Evolutionary conservation across 306 rosid genomes (phyloP).

Genomic region (Vigna unguiculata): DNA sequence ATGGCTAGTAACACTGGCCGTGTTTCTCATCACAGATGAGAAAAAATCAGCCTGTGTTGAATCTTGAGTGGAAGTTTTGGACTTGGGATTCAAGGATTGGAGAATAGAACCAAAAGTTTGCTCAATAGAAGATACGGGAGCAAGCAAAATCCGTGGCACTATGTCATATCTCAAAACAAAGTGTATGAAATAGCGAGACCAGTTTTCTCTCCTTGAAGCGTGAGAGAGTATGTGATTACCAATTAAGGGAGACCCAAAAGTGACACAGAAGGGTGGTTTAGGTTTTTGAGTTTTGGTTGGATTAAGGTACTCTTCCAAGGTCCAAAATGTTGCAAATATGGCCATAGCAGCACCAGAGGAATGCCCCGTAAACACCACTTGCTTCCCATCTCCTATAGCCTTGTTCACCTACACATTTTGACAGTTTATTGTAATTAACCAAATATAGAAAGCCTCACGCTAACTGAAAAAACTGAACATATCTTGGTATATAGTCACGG

Average conservation of each 20-base stretch:
- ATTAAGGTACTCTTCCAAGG: constrained; percentile 51
- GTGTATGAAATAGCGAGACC: constrained; percentile 70
- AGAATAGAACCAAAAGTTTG: constrained; percentile 41
- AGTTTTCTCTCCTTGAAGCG: constrained; percentile 76
- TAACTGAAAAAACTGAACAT: background rate
- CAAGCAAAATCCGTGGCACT: constrained; percentile 69
- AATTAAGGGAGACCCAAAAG: constrained; percentile 85
- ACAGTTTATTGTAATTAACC: constrained; percentile 41
- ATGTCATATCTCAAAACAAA: constrained; percentile 70
- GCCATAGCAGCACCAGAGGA: constrained; percentile 75
- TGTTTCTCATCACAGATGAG: constrained; percentile 58
- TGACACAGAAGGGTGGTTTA: constrained; percentile 55
- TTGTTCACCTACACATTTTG: constrained; percentile 56
- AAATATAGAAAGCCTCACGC: constrained; percentile 51
- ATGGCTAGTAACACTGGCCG: constrained; percentile 61
- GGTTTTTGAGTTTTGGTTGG: background rate
- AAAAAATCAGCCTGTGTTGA: constrained; percentile 39
- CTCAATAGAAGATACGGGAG: constrained; percentile 62
- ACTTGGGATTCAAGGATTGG: constrained; percentile 39
- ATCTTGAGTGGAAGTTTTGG: background rate
- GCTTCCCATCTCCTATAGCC: constrained; percentile 44
- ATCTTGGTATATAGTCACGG: background rate
- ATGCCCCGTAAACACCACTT: constrained; percentile 75
- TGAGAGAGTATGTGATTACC: constrained; percentile 62
- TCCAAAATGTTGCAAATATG: constrained; percentile 68